phyloP scores from a whole-genome alignment of 2,329 filamentous ascomycete genomes.

The Colletotrichum abscissum region DNA sequence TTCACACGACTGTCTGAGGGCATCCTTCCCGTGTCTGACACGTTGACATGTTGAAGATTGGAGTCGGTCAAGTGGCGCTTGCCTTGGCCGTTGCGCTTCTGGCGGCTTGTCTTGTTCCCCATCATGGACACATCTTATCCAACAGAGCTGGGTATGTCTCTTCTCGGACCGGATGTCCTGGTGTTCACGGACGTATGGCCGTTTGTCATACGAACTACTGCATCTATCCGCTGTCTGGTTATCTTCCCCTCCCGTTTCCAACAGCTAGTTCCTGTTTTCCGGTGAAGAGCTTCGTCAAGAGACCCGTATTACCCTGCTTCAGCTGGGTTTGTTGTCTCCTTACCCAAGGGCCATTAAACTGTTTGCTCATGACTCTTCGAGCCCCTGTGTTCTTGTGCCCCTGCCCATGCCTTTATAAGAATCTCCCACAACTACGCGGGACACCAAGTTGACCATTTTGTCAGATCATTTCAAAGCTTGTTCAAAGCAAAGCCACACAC shows the following conservation, averaged over 20 bases:
- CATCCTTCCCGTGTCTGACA: neutral
- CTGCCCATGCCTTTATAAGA: neutral
- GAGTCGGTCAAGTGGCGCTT: conserved; percentile 18
- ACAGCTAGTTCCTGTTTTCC: neutral
- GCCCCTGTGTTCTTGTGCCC: neutral
- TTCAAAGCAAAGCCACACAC: conserved; percentile 40
- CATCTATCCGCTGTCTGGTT: neutral
- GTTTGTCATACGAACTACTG: neutral
- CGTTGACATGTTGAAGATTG: neutral
- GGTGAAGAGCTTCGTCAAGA: neutral
- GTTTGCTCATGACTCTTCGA: neutral
- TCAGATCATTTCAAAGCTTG: neutral
- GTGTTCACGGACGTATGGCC: neutral
- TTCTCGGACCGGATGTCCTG: neutral
- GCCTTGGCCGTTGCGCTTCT: conserved; percentile 2
- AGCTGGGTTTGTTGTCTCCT: neutral
- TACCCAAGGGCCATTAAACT: neutral
- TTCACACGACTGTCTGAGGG: neutral
- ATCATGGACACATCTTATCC: neutral
- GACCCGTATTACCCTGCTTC: neutral
- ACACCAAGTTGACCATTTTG: neutral
- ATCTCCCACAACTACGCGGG: neutral
- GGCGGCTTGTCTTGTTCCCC: neutral
- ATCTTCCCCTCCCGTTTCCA: neutral
- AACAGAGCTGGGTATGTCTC: conserved; percentile 9